Evolutionary conservation across 2,329 filamentous ascomycete genomes (phyloP).

Genomic region (Pyricularia grisea): DNA sequence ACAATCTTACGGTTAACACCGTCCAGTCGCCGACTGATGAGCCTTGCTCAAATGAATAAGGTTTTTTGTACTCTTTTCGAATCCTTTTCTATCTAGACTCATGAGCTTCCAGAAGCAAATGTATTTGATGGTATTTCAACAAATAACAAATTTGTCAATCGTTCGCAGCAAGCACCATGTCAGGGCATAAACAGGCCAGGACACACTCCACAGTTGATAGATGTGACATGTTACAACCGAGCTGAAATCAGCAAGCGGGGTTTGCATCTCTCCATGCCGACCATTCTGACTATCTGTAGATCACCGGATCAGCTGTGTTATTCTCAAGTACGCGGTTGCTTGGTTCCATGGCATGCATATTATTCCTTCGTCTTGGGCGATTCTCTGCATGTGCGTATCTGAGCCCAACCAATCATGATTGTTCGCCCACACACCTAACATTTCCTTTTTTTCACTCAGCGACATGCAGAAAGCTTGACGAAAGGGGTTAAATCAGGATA

Average conservation of each 20-base stretch:
- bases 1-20: constrained; percentile 7
- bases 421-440: not conserved
- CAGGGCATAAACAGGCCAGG: not conserved
- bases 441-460: not conserved
- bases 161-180: not conserved
- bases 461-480: not conserved
- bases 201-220: not conserved
- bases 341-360: not conserved
- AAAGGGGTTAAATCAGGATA: not conserved
- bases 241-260: too few species aligned
- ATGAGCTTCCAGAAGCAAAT: not conserved
- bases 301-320: not conserved
- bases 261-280: too few species aligned
- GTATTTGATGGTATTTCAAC: not conserved
- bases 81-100: not conserved
- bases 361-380: not conserved
- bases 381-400: not conserved
- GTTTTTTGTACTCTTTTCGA: not conserved
- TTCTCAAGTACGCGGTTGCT: not conserved
- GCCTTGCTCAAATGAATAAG: not conserved
- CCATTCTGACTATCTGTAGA: too few species aligned
- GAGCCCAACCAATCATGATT: not conserved
- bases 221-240: not conserved
- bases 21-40: not conserved
- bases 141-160: not conserved